Evolutionary conservation across 106 monocot species (phyloP), one percentile per base, ranked within the genome.

Genomic region (Dendrobium huoshanense): DNA sequence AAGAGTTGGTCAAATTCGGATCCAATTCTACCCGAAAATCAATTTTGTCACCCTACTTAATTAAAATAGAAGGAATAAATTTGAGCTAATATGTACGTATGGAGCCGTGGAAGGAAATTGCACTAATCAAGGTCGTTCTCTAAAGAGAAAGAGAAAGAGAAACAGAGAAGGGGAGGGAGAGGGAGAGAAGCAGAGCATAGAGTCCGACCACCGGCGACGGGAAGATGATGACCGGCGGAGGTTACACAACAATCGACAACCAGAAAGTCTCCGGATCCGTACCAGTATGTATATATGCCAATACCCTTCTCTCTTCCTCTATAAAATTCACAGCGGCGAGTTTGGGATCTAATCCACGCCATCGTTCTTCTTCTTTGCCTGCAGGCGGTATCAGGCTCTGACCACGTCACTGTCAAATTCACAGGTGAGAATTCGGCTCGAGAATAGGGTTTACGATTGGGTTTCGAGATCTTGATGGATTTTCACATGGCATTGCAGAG

Each of bases 211-310:
- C 51, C 61, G 20, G 19, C 17, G 59, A 16, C 20, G 49, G 27
- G 24, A 90, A 83, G 84, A 94, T 91, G 94, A 91, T 89, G 94
- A 85, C 89, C 59, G 65, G 93, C 85, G 86, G 91, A 48, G 91
- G 91, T 29, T 94, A 94, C 91, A 88, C 83, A 65, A 83, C 85
- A 82, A 89, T 94, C 74, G 94, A 88, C 73, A 88, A 82, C 85
- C 86, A 89, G 79, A 89, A 89, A 73, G 82, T 91, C 75, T 89
- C 91, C 77, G 94, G 86, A 81, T 94, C 91, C 77, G 94, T 94
- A 10, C 86, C 91, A 59, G 91, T 91, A 84, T 61, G 1, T 24
- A 40, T 8, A 27, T 5, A 3, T 4, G 27, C 47, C 55, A 41
- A 54, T 77, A 49, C 42, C 44, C 70, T 25, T 61, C 64, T 31